Percentiles rank a stretch among this genome's conserved stretches.
phyloP scores from a whole-genome alignment of 805 yeast species.

The Ogataea kodamae region DNA sequence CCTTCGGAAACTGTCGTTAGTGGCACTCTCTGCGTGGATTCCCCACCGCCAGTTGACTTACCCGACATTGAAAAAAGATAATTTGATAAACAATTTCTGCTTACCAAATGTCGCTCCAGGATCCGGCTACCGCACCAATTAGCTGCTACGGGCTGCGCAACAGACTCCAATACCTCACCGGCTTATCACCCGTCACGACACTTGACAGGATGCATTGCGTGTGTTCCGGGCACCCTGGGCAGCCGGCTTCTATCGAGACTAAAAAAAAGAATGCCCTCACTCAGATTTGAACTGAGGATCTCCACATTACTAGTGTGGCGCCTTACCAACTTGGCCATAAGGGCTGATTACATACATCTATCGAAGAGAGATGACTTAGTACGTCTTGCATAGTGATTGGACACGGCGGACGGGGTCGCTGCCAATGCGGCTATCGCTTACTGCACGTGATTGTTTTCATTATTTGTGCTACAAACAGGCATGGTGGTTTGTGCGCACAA shows the following conservation, averaged over 20 bases:
- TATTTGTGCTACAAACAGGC: too few relatives aligned
- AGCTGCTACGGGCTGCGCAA: too few relatives aligned
- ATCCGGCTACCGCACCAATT: too few relatives aligned
- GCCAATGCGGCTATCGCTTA: neutral
- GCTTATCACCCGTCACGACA: too few relatives aligned
- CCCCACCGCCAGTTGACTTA: conserved; percentile 10
- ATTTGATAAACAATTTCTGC: conserved; percentile 7
- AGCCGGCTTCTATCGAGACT: neutral
- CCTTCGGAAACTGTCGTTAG: conserved; percentile 15
- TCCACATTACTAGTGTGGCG: conserved; percentile 36
- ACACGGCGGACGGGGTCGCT: neutral
- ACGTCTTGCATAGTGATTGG: too few relatives aligned
- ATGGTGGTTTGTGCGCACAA: too few relatives aligned
- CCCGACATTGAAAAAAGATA: conserved; percentile 17
- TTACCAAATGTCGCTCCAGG: too few relatives aligned
- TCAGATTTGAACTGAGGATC: conserved; percentile 36
- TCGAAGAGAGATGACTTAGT: neutral
- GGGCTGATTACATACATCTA: conserved; percentile 23
- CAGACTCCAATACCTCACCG: too few relatives aligned
- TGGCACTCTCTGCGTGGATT: too few relatives aligned
- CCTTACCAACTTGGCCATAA: conserved; percentile 36
- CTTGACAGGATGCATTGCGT: too few relatives aligned
- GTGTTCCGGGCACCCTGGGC: too few relatives aligned
- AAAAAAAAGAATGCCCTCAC: conserved; percentile 29
- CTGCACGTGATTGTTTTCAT: too few relatives aligned